Percentiles rank a stretch among this genome's conserved stretches.
phyloP scores from a whole-genome alignment of 192 early-diverging fungal genomes.

The Coemansia umbellata region DNA sequence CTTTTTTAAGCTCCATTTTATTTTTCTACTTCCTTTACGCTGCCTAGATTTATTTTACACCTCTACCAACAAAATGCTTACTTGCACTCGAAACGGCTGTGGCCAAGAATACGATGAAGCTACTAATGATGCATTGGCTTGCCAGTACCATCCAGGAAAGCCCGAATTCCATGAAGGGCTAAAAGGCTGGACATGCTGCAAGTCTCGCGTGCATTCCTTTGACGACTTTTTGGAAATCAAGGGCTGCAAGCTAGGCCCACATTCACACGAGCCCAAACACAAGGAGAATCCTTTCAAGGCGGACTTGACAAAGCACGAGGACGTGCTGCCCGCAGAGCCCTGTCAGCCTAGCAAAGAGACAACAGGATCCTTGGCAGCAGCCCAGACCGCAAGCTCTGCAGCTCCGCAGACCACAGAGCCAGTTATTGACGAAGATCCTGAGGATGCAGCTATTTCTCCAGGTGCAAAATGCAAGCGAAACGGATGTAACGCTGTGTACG shows the following conservation, averaged over 20 bases:
- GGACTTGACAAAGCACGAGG: slow-evolving; percentile 37
- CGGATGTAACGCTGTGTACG: slow-evolving; percentile 69
- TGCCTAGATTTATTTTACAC: no score
- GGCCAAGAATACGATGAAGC: slow-evolving; percentile 76
- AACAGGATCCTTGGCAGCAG: background rate
- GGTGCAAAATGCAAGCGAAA: slow-evolving; percentile 83
- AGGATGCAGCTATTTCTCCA: slow-evolving; percentile 60
- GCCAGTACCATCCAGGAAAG: slow-evolving; percentile 82
- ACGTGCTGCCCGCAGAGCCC: slow-evolving; percentile 22
- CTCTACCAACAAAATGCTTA: slow-evolving; percentile 19
- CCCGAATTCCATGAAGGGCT: slow-evolving; percentile 97
- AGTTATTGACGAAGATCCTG: slow-evolving; percentile 74
- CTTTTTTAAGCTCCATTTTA: background rate
- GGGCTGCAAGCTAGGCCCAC: slow-evolving; percentile 81
- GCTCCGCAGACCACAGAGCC: slow-evolving; percentile 37
- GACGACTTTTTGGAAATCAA: slow-evolving; percentile 89
- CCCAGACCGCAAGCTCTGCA: slow-evolving; percentile 19
- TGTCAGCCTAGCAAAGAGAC: slow-evolving; percentile 6
- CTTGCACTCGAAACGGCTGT: slow-evolving; percentile 79
- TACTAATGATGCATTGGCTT: slow-evolving; percentile 70
- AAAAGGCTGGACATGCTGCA: slow-evolving; percentile 95
- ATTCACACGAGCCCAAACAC: slow-evolving; percentile 51
- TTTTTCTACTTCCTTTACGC: background rate
- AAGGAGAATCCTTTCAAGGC: slow-evolving; percentile 50
- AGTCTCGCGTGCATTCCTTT: slow-evolving; percentile 82